A percentile compares a stretch with the other conserved stretches of the same genome.
These are phyloP conservation scores for Magnaporthiopsis rhizophila DNA, from an alignment of 2,329 filamentous ascomycete species.

Conservation along the genomic window DNA sequence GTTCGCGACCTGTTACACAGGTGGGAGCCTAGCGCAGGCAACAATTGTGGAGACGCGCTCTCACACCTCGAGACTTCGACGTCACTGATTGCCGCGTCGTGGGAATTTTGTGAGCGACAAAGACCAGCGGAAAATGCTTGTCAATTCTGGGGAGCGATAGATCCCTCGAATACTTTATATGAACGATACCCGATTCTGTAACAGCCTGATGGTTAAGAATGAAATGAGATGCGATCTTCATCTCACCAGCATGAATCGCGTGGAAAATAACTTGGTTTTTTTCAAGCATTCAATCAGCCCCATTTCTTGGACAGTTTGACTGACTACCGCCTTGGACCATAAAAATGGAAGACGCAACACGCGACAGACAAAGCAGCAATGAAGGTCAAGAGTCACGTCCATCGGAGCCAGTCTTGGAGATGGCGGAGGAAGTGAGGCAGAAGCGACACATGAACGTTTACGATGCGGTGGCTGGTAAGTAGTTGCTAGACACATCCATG, in stretches of 20 bases:
- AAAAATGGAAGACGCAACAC: not conserved
- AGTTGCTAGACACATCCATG: not conserved
- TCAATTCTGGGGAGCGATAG: too few relatives aligned
- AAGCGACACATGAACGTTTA: constrained; percentile 50
- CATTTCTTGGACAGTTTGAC: not conserved
- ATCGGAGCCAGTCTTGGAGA: not conserved
- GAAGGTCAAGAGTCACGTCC: not conserved
- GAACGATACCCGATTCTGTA: too few relatives aligned
- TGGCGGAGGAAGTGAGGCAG: constrained; percentile 9
- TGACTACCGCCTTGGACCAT: not conserved
- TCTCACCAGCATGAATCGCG: not conserved
- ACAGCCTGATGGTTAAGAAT: not conserved
- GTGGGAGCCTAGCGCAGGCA: not conserved
- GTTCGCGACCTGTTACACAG: not conserved
- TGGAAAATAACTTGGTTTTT: not conserved
- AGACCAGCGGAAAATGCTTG: too few relatives aligned
- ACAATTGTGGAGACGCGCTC: not conserved
- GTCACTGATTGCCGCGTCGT: not conserved
- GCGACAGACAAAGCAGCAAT: not conserved
- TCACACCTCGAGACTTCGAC: not conserved
- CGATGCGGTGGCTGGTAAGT: constrained; percentile 62
- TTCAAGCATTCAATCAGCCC: not conserved
- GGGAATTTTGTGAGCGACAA: too few relatives aligned
- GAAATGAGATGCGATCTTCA: not conserved
- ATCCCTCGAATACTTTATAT: too few relatives aligned